Percentiles rank a stretch among this genome's conserved stretches.
phyloP scores from a whole-genome alignment of 805 yeast genomes.

The Candida awuae region DNA sequence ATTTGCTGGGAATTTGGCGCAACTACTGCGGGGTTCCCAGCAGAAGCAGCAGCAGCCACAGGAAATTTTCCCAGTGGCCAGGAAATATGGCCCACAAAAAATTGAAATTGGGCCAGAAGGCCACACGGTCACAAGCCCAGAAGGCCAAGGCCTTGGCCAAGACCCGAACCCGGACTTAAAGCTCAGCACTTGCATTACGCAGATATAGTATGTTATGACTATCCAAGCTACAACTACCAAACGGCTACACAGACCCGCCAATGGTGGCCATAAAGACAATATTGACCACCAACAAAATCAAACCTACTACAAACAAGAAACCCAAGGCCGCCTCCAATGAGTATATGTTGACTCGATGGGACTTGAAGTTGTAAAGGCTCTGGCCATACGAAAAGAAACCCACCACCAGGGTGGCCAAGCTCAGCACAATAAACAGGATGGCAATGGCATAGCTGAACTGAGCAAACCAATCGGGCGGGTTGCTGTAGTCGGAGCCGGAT shows the following conservation, averaged over 20 bases:
- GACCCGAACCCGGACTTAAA: too few species aligned
- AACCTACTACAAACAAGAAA: constrained; percentile 19
- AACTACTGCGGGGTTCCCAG: too few species aligned
- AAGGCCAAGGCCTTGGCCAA: too few species aligned
- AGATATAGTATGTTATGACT: background rate
- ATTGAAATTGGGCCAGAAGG: too few species aligned
- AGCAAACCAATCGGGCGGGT: constrained; percentile 7
- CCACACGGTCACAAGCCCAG: too few species aligned
- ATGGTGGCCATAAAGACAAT: constrained; percentile 8
- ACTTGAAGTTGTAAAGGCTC: constrained; percentile 38
- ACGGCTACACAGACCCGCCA: background rate
- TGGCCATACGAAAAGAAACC: constrained; percentile 36
- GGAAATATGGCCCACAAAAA: too few species aligned
- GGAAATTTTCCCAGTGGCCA: too few species aligned
- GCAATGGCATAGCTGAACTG: constrained; percentile 21
- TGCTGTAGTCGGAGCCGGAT: constrained; percentile 8
- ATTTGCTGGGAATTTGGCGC: too few species aligned
- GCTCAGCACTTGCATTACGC: background rate
- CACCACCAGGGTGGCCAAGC: constrained; percentile 32
- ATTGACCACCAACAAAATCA: constrained; percentile 9
- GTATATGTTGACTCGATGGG: constrained; percentile 33
- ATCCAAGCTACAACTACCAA: background rate
- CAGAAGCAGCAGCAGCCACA: too few species aligned
- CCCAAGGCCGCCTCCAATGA: constrained; percentile 22
- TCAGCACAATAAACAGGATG: constrained; percentile 30